Percentiles rank a stretch among this genome's conserved stretches.
phyloP scores from a whole-genome alignment of 1,284 basidiomycete species.

The Boletus nobilissimus region DNA sequence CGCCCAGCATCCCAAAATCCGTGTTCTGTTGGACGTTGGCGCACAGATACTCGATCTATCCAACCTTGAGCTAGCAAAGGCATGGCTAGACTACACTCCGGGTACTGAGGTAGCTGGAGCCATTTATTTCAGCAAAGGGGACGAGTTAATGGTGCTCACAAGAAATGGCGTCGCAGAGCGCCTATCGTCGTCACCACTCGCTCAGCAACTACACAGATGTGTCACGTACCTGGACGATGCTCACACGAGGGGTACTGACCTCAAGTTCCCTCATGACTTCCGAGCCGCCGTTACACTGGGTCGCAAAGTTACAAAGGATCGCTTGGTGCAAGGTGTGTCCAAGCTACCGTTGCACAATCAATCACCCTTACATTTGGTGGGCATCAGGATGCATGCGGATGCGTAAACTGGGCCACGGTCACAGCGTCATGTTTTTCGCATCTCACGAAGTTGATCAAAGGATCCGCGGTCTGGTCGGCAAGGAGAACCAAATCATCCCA shows the following conservation, averaged over 20 bases:
- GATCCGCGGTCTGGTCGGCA: neutral
- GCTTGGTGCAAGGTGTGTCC: neutral
- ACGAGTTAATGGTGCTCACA: conserved; percentile 6
- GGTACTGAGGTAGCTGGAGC: neutral
- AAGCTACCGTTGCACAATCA: neutral
- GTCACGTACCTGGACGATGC: conserved; percentile 3
- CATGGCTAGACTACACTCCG: neutral
- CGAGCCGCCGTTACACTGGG: conserved; percentile 1
- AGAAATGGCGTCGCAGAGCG: neutral
- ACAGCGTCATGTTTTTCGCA: conserved; percentile 8
- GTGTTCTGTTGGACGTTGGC: conserved; percentile 7
- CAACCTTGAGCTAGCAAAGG: neutral
- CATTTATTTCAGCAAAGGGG: neutral
- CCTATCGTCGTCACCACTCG: neutral
- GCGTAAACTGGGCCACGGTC: neutral
- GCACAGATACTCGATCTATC: conserved; percentile 15
- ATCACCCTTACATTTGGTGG: neutral
- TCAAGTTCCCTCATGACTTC: neutral
- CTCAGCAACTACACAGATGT: neutral
- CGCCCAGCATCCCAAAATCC: neutral
- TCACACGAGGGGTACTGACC: neutral
- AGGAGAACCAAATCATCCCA: neutral
- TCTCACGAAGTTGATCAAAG: neutral
- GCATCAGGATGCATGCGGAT: conserved; percentile 12
- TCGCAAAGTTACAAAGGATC: conserved; percentile 4